Conservation (phyloP, 306 rosid genomes). For the Spatholobus suberectus region DNA sequence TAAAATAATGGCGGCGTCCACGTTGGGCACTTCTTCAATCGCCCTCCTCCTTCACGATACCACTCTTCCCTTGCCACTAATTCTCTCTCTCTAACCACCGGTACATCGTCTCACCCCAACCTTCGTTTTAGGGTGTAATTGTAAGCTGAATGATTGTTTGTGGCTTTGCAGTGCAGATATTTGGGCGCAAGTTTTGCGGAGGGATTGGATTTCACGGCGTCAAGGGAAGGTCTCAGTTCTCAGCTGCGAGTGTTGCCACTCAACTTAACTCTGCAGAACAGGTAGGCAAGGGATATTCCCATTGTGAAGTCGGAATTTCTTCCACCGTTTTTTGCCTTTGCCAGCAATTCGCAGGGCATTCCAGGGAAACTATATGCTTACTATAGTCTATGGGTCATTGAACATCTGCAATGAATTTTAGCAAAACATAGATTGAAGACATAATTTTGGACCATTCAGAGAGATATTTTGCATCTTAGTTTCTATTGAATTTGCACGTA, state of each 20-base stretch:
- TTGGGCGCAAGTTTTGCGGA: slow-evolving; percentile 56
- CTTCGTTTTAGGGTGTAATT: slow-evolving; percentile 9
- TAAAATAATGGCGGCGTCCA: slow-evolving; percentile 74
- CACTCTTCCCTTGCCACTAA: slow-evolving; percentile 50
- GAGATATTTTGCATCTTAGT: background rate
- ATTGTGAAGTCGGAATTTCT: background rate
- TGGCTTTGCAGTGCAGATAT: slow-evolving; percentile 57
- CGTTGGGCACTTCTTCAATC: slow-evolving; percentile 61
- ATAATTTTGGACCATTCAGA: background rate
- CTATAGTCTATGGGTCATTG: background rate
- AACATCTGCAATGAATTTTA: background rate
- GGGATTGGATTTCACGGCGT: slow-evolving; percentile 56
- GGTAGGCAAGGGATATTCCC: slow-evolving; percentile 48
- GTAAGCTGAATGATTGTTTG: background rate
- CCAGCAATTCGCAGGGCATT: background rate
- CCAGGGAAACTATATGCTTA: background rate
- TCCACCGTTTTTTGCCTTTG: no score
- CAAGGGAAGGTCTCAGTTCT: slow-evolving; percentile 64
- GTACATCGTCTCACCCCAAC: slow-evolving; percentile 36
- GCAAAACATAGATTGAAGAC: background rate
- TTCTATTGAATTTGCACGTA: background rate
- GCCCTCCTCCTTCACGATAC: slow-evolving; percentile 58
- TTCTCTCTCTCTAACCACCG: slow-evolving; percentile 52
- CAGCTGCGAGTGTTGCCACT: slow-evolving; percentile 70
- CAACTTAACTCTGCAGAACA: slow-evolving; percentile 63